phyloP scores from a whole-genome alignment of 2,329 filamentous ascomycete genomes.

The Trichoderma atrobrunneum region DNA sequence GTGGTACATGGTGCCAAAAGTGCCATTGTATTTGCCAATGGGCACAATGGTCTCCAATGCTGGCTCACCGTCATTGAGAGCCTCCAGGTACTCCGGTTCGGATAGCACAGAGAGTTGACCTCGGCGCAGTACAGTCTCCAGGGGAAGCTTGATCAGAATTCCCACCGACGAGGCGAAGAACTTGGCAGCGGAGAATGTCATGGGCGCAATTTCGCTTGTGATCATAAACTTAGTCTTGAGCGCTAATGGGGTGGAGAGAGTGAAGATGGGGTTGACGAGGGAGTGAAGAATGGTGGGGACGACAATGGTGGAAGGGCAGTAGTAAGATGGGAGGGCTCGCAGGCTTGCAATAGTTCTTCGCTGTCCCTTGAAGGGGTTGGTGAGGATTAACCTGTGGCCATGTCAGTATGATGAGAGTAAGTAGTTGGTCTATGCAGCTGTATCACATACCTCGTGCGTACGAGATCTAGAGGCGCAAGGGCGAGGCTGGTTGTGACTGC shows the following conservation, averaged over 20 bases:
- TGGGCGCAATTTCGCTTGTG: constrained; percentile 76
- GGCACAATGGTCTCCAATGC: constrained; percentile 72
- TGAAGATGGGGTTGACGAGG: constrained; percentile 77
- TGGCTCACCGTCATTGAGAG: constrained; percentile 43
- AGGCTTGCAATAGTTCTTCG: constrained; percentile 77
- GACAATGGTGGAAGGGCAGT: constrained; percentile 68
- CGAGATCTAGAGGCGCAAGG: constrained; percentile 83
- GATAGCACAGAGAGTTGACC: constrained; percentile 76
- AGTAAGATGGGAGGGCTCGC: constrained; percentile 72
- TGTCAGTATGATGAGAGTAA: constrained; percentile 28
- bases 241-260: constrained; percentile 77
- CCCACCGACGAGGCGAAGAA: constrained; percentile 79
- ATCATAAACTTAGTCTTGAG: constrained; percentile 82
- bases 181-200: constrained; percentile 75
- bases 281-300: constrained; percentile 86
- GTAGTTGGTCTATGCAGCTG: background rate
- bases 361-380: constrained; percentile 69
- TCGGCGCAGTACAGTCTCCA: constrained; percentile 87
- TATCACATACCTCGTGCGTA: constrained; percentile 63
- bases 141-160: constrained; percentile 79
- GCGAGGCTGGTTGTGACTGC: constrained; percentile 72
- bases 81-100: constrained; percentile 49
- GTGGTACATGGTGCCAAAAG: constrained; percentile 86
- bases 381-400: constrained; percentile 69
- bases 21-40: constrained; percentile 76